These are phyloP conservation scores for Xylariaceae sp. DNA, from an alignment of 2,329 filamentous ascomycete genomes.

Conservation along the genomic window DNA sequence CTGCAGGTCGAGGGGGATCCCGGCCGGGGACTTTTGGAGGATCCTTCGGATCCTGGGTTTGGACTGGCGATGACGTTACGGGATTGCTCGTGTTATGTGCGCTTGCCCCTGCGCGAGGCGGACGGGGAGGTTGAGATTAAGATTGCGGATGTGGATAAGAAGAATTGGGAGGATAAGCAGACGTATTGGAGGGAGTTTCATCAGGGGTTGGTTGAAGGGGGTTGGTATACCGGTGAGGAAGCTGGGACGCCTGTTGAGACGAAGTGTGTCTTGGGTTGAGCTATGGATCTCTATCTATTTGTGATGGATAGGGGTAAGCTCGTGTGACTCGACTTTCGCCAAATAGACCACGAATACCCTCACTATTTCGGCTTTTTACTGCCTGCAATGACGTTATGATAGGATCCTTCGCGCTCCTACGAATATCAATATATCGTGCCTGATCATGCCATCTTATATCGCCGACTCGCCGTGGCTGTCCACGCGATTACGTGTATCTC, in stretches of 20 bases:
- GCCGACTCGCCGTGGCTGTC: too few relatives aligned
- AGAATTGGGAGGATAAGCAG: constrained; percentile 61
- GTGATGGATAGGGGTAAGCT: too few relatives aligned
- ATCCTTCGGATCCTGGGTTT: constrained; percentile 42
- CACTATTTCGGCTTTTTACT: too few relatives aligned
- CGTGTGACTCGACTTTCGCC: too few relatives aligned
- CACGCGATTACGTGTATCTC: too few relatives aligned
- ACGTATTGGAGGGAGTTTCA: constrained; percentile 65
- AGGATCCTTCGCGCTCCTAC: too few relatives aligned
- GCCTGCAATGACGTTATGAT: too few relatives aligned
- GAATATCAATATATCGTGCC: too few relatives aligned
- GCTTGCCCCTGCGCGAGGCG: constrained; percentile 40
- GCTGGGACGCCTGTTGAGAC: constrained; percentile 26
- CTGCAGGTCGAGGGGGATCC: constrained; percentile 39
- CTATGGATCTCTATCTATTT: constrained; percentile 2
- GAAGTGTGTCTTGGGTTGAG: constrained; percentile 26
- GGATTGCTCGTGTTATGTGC: constrained; percentile 71
- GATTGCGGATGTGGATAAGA: constrained; percentile 73
- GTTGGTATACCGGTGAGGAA: constrained; percentile 54
- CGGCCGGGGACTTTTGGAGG: constrained; percentile 39
- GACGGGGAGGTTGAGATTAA: constrained; percentile 45
- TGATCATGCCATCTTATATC: too few relatives aligned
- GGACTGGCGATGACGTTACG: constrained; percentile 72
- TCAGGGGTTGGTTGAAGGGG: constrained; percentile 55
- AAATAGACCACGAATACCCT: background rate